Base-by-base conservation (phyloP, 1,284 basidiomycete genomes). In the Pulchroboletus neoregius region DNA sequence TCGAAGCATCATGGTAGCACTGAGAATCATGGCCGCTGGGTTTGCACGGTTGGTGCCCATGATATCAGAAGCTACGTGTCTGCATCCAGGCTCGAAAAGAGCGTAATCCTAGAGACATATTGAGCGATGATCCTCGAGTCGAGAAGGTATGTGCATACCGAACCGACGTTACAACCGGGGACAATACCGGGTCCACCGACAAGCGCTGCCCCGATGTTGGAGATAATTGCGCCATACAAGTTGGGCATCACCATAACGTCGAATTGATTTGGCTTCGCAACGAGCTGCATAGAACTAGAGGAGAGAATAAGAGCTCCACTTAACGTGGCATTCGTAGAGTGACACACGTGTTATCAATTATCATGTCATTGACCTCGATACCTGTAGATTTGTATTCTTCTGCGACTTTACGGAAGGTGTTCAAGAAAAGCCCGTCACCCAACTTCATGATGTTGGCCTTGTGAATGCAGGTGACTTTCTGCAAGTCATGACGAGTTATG, bases 371-470 rank as follows among this genome's bases (percentile, higher is more conserved):
- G 67, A 80, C 91, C 63, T 84, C 80, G 66, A 99, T 94, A 45
- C 96, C 96, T 48, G 87, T 80, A 52, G 84, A 85, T 73, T 87
- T 91, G 82, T 99, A 99, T 64, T 92, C 88, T 71, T 99, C 91
- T 31, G 94, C 96, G 50, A 99, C 82, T 53, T 83, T 80, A 61
- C 94, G 90, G 86, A 97, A 99, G 24, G 95, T 98, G 74, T 95
- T 96, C 62, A 99, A 81, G 85, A 99, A 99, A 40, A 99, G 84
- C 73, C 96, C 96, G 67, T 99, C 96, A 69, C 94, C 95, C 61
- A 99, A 85, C 74, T 99, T 99, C 96, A 99, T 99, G 78, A 99
- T 99, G 79, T 99, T 99, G 65, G 96, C 96, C 76, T 99, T 99
- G 86, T 99, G 96, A 41, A 99, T 94, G 68, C 94, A 98, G 47